These are phyloP conservation scores for Leucocoprinus sp. DNA, from an alignment of 768 basidiomycete genomes.

Conservation along the genomic window DNA sequence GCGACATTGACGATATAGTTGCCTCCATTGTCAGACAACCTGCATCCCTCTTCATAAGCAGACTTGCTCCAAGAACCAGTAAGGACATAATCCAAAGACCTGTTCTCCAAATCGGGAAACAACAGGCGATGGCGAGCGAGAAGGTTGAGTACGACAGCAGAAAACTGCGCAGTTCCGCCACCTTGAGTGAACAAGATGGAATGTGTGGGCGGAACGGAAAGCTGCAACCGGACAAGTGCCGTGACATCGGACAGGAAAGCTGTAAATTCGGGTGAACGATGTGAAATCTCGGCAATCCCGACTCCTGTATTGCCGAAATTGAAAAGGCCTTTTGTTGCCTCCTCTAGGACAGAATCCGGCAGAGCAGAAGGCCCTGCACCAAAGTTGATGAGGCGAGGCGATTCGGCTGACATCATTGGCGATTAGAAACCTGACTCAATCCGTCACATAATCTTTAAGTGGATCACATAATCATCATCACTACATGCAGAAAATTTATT, in stretches of 20 bases:
- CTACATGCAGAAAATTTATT: not conserved
- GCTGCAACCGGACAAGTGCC: slow-evolving; percentile 62
- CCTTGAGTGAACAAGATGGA: slow-evolving; percentile 90
- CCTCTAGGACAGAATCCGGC: slow-evolving; percentile 76
- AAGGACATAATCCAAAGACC: slow-evolving; percentile 78
- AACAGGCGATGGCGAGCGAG: slow-evolving; percentile 78
- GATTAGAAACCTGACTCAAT: not conserved
- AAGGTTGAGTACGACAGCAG: slow-evolving; percentile 86
- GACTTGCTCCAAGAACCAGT: slow-evolving; percentile 92
- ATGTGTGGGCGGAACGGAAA: slow-evolving; percentile 78
- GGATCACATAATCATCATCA: too few relatives aligned
- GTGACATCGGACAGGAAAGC: slow-evolving; percentile 57
- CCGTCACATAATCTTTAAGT: too few relatives aligned
- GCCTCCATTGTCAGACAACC: slow-evolving; percentile 52
- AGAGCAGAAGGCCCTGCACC: slow-evolving; percentile 92
- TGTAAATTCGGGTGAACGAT: slow-evolving; percentile 86
- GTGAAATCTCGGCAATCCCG: slow-evolving; percentile 93
- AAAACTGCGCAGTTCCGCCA: slow-evolving; percentile 89
- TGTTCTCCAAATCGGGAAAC: slow-evolving; percentile 52
- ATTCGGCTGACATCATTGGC: slow-evolving; percentile 13
- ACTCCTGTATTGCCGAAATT: slow-evolving; percentile 90
- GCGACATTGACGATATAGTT: slow-evolving; percentile 56
- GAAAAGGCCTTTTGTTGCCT: slow-evolving; percentile 79
- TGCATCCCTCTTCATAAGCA: slow-evolving; percentile 73
- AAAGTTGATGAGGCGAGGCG: slow-evolving; percentile 72